These are phyloP conservation scores for Aschersonia sp. DNA, from an alignment of 2,329 filamentous ascomycete species.

Conservation along the genomic window DNA sequence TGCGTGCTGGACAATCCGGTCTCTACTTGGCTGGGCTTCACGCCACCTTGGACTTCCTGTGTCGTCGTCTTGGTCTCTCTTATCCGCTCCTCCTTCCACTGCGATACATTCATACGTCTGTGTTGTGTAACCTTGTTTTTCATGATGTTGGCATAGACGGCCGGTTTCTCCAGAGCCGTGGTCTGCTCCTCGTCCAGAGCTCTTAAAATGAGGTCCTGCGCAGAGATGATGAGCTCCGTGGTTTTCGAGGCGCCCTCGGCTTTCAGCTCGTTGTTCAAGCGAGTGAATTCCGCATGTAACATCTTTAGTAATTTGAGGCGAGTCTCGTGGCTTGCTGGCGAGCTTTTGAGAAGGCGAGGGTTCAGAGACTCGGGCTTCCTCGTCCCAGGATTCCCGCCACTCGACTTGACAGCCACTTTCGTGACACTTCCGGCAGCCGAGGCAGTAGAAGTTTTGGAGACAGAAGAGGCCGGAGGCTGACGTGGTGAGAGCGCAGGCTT, in stretches of 20 bases:
- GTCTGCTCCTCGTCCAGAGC: constrained; percentile 69
- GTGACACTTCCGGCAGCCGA: too few relatives aligned
- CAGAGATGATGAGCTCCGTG: constrained; percentile 38
- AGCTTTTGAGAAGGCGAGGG: constrained; percentile 46
- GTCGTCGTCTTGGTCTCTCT: constrained; percentile 10
- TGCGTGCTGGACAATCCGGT: constrained; percentile 56
- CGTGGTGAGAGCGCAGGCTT: too few relatives aligned
- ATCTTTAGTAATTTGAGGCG: constrained; percentile 44
- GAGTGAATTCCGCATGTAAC: constrained; percentile 50
- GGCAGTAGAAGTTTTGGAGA: too few relatives aligned
- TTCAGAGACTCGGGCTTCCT: constrained; percentile 41
- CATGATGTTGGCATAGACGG: constrained; percentile 71
- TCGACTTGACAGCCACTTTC: too few relatives aligned
- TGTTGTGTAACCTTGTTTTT: constrained; percentile 66
- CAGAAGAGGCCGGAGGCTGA: too few relatives aligned
- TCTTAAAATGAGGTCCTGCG: constrained; percentile 53
- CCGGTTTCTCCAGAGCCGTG: constrained; percentile 48
- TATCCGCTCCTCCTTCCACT: constrained; percentile 54
- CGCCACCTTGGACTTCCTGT: constrained; percentile 9
- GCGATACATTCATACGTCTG: constrained; percentile 56
- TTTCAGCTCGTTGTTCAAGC: constrained; percentile 49
- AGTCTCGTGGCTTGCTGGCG: constrained; percentile 42
- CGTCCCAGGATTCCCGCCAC: background rate
- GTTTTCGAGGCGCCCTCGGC: constrained; percentile 34
- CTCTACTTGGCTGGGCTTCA: constrained; percentile 36